phyloP scores from a whole-genome alignment of 2,329 filamentous ascomycete genomes.

The Mycosphaerella arachidis region DNA sequence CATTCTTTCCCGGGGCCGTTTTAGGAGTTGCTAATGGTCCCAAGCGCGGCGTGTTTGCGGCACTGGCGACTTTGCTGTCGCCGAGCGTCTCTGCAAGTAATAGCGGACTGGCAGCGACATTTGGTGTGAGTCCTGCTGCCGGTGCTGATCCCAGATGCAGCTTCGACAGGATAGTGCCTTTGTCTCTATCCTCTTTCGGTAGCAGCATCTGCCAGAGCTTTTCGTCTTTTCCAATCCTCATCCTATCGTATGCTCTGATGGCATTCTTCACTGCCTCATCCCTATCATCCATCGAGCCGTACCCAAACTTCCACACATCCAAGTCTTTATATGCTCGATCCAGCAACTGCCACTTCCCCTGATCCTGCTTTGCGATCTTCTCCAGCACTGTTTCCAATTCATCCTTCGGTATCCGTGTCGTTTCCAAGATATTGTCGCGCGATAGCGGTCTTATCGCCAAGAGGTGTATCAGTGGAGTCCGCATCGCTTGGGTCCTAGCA shows the following conservation, averaged over 20 bases:
- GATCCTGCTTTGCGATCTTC: conserved; percentile 50
- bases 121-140: conserved; percentile 25
- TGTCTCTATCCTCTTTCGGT: conserved; percentile 56
- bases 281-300: conserved; percentile 52
- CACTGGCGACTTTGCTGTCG: conserved; percentile 21
- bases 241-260: conserved; percentile 59
- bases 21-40: conserved; percentile 28
- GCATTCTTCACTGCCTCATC: conserved; percentile 59
- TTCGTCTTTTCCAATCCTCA: conserved; percentile 56
- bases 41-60: conserved; percentile 26
- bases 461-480: conserved; percentile 47
- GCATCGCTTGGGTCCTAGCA: conserved; percentile 40
- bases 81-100: conserved; percentile 16
- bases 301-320: conserved; percentile 58
- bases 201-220: conserved; percentile 60
- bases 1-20: conserved; percentile 17
- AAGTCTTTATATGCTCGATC: conserved; percentile 59
- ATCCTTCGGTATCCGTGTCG: conserved; percentile 46
- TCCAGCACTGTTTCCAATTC: conserved; percentile 45
- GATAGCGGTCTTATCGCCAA: conserved; percentile 51
- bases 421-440: conserved; percentile 43
- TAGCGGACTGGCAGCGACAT: conserved; percentile 28
- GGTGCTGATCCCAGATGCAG: conserved; percentile 46
- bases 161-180: conserved; percentile 57
- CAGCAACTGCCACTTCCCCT: conserved; percentile 51